Percentiles rank a stretch among this genome's conserved stretches.
Conservation (phyloP, 1,284 basidiomycete genomes). For the Microbotryum scabiosae region DNA sequence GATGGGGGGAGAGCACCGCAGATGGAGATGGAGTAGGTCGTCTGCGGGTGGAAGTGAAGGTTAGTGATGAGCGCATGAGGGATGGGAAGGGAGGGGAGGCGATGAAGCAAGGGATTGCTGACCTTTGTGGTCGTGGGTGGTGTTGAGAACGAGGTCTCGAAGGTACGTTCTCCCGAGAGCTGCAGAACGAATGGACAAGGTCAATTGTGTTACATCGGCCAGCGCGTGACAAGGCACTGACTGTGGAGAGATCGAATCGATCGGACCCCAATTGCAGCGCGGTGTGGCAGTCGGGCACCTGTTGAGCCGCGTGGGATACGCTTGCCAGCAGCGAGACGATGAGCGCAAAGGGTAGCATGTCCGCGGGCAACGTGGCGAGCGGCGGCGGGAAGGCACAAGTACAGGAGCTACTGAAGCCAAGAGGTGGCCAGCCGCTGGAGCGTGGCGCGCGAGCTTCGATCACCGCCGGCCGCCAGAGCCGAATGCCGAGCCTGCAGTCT, state of each 20-base stretch:
- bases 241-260: constrained; percentile 14
- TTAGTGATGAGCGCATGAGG: not conserved
- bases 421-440: too few relatives aligned
- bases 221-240: not conserved
- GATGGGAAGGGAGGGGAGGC: not conserved
- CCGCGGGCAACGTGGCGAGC: not conserved
- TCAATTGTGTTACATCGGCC: not conserved
- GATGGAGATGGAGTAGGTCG: constrained; percentile 19
- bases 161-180: constrained; percentile 12
- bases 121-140: constrained; percentile 27
- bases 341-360: constrained; percentile 1
- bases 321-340: not conserved
- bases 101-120: not conserved
- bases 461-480: too few relatives aligned
- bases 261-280: constrained; percentile 2
- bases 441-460: too few relatives aligned
- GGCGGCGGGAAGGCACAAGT: too few relatives aligned
- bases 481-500: too few relatives aligned
- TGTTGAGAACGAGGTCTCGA: constrained; percentile 3
- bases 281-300: constrained; percentile 12
- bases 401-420: too few relatives aligned
- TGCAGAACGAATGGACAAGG: not conserved
- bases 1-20: constrained; percentile 15
- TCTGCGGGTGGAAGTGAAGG: not conserved
- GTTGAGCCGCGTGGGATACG: too few relatives aligned